Conservation (phyloP, 352 stramenopile genomes). For the Phytophthora lateralis region DNA sequence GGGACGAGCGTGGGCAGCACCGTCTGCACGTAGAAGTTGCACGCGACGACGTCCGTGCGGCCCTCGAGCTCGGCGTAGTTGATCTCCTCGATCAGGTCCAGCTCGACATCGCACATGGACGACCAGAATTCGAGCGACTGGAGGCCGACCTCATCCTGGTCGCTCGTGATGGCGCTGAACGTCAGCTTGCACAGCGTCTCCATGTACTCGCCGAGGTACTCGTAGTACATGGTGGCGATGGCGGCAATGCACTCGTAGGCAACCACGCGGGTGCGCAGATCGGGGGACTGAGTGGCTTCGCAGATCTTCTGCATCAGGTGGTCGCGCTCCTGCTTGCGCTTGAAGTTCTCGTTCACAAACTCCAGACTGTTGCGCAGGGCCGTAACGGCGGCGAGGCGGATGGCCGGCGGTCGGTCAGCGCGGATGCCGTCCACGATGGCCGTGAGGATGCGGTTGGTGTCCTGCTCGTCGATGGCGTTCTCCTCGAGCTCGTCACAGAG, state of each 20-base stretch:
- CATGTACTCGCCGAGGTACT: constrained; percentile 96
- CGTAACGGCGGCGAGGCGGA: constrained; percentile 92
- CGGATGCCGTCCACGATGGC: constrained; percentile 97
- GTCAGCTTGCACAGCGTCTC: constrained; percentile 96
- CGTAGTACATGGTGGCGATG: constrained; percentile 97
- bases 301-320: constrained; percentile 97
- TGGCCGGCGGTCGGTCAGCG: constrained; percentile 79
- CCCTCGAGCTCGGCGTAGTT: constrained; percentile 79
- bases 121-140: constrained; percentile 99
- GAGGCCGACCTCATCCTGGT: constrained; percentile 92
- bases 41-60: constrained; percentile 62
- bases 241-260: constrained; percentile 96
- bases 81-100: constrained; percentile 93
- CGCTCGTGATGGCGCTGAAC: constrained; percentile 92
- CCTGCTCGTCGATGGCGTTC: constrained; percentile 71
- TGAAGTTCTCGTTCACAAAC: constrained; percentile 97
- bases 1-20: constrained; percentile 91
- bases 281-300: constrained; percentile 92
- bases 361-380: constrained; percentile 95
- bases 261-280: constrained; percentile 87
- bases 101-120: constrained; percentile 96
- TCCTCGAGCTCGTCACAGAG: constrained; percentile 85
- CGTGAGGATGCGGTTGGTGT: constrained; percentile 96
- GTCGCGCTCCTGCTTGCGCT: constrained; percentile 94
- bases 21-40: constrained; percentile 89